Evolutionary conservation across 2,329 filamentous ascomycete species (phyloP), one percentile per base, ranked within the genome.

Genomic region (Colletotrichum echinochloae): DNA sequence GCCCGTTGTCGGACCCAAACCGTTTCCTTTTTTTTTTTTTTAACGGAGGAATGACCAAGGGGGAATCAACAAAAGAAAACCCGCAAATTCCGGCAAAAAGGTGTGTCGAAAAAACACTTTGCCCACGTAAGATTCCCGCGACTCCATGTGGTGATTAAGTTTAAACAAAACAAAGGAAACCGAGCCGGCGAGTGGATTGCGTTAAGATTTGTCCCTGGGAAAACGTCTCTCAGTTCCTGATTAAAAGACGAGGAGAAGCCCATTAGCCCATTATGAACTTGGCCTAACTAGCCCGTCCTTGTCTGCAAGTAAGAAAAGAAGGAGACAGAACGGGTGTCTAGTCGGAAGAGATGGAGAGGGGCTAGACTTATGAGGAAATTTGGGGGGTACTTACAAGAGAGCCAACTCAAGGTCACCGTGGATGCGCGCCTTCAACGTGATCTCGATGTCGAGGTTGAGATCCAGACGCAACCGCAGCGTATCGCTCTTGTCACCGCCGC

Each of bases 401-500:
- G 90, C 91, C 74, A 96, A 81, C 41, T 93, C 94, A 73, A 97
- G 82, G 82, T 97, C 94, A 77, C 94, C 94, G 76, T 94, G 90
- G 74, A 96, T 94, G 80, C 91, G 91, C 26, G 93, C 93, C 85
- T 96, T 96, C 72, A 96, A 86, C 76, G 94, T 91, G 72, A 96
- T 93, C 80, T 96, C 93, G 60, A 96, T 87, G 74, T 96, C 93
- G 67, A 96, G 84, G 80, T 96, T 96, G 66, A 94, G 85, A 77
- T 96, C 93, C 28, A 96, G 83, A 46, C 90, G 88, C 75, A 96
- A 81, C 78, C 91, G 91, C 78, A 95, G 82, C 48, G 92, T 91
- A 76, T 94, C 91, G 70, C 88, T 85, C 76, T 86, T 84, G 76
- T 85, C 84, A 75, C 80, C 77, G 51, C 78, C 78, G 41, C 76